These are phyloP conservation scores for Ganoderma meredithae DNA, from an alignment of 1,284 basidiomycete species.

Conservation along the genomic window DNA sequence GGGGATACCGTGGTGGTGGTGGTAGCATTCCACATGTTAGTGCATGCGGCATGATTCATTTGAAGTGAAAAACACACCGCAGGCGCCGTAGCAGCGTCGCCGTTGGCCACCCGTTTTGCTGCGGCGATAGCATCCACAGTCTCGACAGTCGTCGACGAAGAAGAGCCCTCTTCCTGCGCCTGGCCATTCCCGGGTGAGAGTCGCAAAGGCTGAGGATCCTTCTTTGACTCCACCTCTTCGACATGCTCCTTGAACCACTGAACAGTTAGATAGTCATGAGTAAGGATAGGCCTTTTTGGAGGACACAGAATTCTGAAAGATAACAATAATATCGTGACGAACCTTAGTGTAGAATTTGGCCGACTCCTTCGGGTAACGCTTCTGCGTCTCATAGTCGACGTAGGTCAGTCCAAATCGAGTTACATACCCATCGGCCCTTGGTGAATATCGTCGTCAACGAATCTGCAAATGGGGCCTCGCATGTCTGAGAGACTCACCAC, in stretches of 20 bases:
- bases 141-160: conserved; percentile 28
- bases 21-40: neutral
- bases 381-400: conserved; percentile 74
- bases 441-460: conserved; percentile 5
- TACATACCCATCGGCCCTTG: conserved; percentile 66
- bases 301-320: neutral
- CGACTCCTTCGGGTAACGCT: conserved; percentile 74
- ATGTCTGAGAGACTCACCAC: conserved; percentile 50
- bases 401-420: conserved; percentile 73
- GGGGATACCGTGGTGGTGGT: neutral
- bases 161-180: conserved; percentile 21
- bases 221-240: conserved; percentile 18
- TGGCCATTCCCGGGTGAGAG: conserved; percentile 11
- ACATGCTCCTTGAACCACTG: conserved; percentile 44
- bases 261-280: neutral
- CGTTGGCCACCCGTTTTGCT: conserved; percentile 25
- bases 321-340: neutral
- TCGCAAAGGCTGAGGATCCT: conserved; percentile 11
- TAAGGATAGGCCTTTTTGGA: neutral
- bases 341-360: conserved; percentile 60
- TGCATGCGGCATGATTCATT: neutral
- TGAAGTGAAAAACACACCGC: conserved; percentile 21
- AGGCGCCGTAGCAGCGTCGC: conserved; percentile 21
- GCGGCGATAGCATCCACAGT: conserved; percentile 14
- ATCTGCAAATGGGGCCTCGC: neutral